A percentile compares a stretch with the other conserved stretches of the same genome.
phyloP scores from a whole-genome alignment of 257 asterid genomes.

The Leonotis leonurus region DNA sequence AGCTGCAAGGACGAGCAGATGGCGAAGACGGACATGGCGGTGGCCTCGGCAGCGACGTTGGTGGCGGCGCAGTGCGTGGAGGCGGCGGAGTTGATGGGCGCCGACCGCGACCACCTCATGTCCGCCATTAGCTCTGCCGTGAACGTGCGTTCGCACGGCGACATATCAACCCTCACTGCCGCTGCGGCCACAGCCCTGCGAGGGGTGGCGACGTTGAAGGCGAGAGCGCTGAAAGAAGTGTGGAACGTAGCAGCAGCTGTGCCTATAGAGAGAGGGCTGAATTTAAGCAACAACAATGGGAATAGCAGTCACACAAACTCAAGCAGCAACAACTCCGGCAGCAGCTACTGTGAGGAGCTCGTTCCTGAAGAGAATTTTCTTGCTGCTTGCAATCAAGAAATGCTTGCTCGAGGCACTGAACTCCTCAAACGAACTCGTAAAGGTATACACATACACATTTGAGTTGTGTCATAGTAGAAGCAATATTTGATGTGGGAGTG shows the following conservation, averaged over 20 bases:
- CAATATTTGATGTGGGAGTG: background rate
- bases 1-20: conserved; percentile 61
- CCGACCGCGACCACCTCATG: conserved; percentile 85
- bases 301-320: conserved; percentile 27
- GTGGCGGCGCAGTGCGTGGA: conserved; percentile 98
- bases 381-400: conserved; percentile 88
- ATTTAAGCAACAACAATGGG: conserved; percentile 20
- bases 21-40: conserved; percentile 83
- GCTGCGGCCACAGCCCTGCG: conserved; percentile 97
- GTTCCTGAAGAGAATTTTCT: conserved; percentile 77
- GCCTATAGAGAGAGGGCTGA: conserved; percentile 56
- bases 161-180: conserved; percentile 91
- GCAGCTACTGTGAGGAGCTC: conserved; percentile 46
- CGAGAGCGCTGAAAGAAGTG: conserved; percentile 89
- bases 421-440: conserved; percentile 91
- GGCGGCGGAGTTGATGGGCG: conserved; percentile 92
- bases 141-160: conserved; percentile 78
- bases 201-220: conserved; percentile 94
- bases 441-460: conserved; percentile 38
- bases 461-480: no score
- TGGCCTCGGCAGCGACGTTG: conserved; percentile 93
- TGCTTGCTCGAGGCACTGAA: conserved; percentile 84
- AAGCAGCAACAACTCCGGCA: conserved; percentile 33
- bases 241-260: conserved; percentile 90
- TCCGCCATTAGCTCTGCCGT: conserved; percentile 97